Conservation (phyloP, 139 green algal genomes). For the Volvox reticuliferus region DNA sequence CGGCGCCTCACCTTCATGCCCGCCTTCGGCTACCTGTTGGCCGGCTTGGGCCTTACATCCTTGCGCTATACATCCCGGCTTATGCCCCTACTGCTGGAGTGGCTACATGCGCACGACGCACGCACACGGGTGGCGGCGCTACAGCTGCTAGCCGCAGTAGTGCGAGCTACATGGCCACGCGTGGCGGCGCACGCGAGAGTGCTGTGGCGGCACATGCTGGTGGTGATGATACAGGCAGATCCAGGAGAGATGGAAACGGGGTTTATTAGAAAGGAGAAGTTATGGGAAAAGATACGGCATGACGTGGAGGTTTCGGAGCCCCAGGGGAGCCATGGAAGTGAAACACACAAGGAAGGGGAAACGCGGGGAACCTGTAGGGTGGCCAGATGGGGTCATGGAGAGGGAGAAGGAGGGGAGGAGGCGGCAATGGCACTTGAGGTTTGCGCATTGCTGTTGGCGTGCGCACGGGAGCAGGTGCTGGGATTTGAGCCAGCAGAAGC, state of each 20-base stretch:
- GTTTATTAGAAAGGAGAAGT: background rate
- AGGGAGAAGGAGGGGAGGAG: background rate
- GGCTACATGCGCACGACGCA: conserved; percentile 56
- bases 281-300: too few relatives aligned
- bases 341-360: background rate
- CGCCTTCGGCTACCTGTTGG: conserved; percentile 15
- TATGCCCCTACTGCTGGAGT: conserved; percentile 69
- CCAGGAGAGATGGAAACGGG: background rate
- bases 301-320: too few relatives aligned
- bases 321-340: background rate
- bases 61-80: conserved; percentile 52
- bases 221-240: background rate
- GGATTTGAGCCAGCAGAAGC: background rate
- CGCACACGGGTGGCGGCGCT: conserved; percentile 32
- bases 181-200: conserved; percentile 56
- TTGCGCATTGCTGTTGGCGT: conserved; percentile 33
- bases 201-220: conserved; percentile 60
- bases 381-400: background rate
- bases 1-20: conserved; percentile 47
- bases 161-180: conserved; percentile 62
- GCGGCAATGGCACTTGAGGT: background rate
- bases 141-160: conserved; percentile 38
- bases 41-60: conserved; percentile 50
- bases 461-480: background rate
- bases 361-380: background rate